Evolutionary conservation across 805 yeast genomes (phyloP).

Genomic region (Kodamaea neixiangensis): DNA sequence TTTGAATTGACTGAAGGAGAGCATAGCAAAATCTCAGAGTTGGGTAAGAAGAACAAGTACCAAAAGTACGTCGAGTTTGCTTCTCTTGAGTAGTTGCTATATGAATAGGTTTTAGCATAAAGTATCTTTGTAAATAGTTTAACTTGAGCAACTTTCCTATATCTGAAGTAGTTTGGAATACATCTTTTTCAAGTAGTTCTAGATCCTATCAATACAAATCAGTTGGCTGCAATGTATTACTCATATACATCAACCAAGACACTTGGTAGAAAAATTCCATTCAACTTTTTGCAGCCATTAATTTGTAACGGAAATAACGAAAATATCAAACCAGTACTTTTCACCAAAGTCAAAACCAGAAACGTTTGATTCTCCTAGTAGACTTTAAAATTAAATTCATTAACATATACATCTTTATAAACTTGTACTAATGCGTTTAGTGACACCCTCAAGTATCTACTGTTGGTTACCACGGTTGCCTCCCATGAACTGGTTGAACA

Average conservation of each 20-base stretch:
- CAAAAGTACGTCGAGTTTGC: background rate
- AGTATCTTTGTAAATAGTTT: background rate
- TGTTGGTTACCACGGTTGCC: slow-evolving; percentile 23
- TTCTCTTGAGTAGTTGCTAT: no score
- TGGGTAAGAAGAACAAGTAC: slow-evolving; percentile 15
- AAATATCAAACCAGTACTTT: background rate
- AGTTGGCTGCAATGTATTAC: no score
- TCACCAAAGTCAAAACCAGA: background rate
- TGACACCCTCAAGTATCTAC: background rate
- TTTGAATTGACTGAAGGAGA: slow-evolving; percentile 19
- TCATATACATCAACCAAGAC: no score
- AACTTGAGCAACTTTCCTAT: background rate
- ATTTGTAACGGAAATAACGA: background rate
- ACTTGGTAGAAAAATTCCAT: no score
- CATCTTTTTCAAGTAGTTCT: no score
- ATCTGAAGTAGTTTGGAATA: no score
- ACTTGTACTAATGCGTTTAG: background rate
- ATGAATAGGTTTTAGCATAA: no score
- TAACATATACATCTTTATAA: background rate
- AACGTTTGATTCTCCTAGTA: background rate
- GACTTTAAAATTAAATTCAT: background rate
- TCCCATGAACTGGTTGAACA: slow-evolving; percentile 65
- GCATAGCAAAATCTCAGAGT: slow-evolving; percentile 1
- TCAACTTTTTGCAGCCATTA: background rate
- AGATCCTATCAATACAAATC: no score